Base-by-base conservation (phyloP, 805 yeast genomes). In the Komagataella ulmi region DNA sequence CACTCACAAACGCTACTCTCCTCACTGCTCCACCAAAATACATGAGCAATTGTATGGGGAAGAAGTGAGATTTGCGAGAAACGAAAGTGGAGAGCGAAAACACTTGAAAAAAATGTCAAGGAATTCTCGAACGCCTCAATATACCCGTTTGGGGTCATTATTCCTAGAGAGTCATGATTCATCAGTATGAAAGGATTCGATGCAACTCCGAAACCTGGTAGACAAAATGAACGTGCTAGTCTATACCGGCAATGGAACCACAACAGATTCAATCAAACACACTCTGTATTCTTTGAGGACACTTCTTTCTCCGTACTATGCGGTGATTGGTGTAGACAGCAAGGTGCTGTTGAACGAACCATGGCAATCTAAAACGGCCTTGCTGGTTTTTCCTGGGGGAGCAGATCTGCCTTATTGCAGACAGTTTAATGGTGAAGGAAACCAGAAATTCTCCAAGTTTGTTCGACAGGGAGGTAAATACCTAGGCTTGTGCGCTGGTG, bases 401-500 rank as follows among this genome's bases (percentile, higher is more conserved):
- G 97, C 98, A 0, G 99, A 93, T 63, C 68, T 88, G 50, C 97
- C 97, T 0, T 79, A 83, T 57, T 87, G 96, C 56, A 71, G 74
- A 50, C 78, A 75, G 3, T 74, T 95, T 55, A 81, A 84, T 59
- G 91, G 95, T 1, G 67, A 65, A 1, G 88, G 89, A 0, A 86
- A 83, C 59, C 59, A 67, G 7, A 69, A 72, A 44, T 86, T 88
- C 55, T 64, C 68, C 24, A 78, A 78, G 49, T 88, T 74, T 57
- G 88, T 88, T 1, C 71, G 80, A 30, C 71, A 72, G 51, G 99
- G 98, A 30, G 99, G 99, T 1, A 70, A 72, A 49, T 88, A 71
- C 60, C 65, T 91, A 18, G 99, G 99, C 0, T 79, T 93, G 56
- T 93, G 99, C 67, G 93, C 99, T 7, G 99, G 99, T 46, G 98